A percentile compares a stretch with the other conserved stretches of the same genome.
Evolutionary conservation across 306 rosid genomes (phyloP).

Genomic region (Citrullus colocynthis): DNA sequence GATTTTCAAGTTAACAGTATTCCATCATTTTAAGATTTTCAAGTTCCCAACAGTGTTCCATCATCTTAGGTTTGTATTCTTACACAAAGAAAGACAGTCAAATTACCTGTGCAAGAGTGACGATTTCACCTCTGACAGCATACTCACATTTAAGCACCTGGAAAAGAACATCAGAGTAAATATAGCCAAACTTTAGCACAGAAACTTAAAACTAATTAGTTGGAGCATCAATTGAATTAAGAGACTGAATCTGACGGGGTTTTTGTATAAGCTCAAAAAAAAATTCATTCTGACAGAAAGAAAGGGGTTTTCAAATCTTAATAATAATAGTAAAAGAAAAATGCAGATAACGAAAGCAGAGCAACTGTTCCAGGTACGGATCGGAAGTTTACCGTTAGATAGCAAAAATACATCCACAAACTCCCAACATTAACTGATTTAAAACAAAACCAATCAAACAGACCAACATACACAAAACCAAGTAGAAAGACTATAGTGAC

Average conservation of each 20-base stretch:
- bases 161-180: neutral
- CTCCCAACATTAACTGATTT: neutral
- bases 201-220: neutral
- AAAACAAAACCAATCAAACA: neutral
- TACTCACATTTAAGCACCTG: slow-evolving; percentile 88
- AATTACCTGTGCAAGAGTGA: slow-evolving; percentile 79
- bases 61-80: neutral
- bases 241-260: neutral
- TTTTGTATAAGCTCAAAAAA: neutral
- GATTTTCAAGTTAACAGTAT: neutral
- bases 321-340: neutral
- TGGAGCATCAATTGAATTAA: neutral
- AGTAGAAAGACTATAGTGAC: neutral
- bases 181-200: neutral
- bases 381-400: neutral
- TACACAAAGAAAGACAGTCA: slow-evolving; percentile 4
- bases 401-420: neutral
- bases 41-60: neutral
- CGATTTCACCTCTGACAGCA: slow-evolving; percentile 94
- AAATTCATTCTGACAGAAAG: neutral
- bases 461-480: neutral
- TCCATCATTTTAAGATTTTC: neutral
- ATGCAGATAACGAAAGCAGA: neutral
- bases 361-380: neutral
- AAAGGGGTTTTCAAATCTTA: neutral